phyloP scores from a whole-genome alignment of 768 basidiomycete species.

The Podaxis sp. region DNA sequence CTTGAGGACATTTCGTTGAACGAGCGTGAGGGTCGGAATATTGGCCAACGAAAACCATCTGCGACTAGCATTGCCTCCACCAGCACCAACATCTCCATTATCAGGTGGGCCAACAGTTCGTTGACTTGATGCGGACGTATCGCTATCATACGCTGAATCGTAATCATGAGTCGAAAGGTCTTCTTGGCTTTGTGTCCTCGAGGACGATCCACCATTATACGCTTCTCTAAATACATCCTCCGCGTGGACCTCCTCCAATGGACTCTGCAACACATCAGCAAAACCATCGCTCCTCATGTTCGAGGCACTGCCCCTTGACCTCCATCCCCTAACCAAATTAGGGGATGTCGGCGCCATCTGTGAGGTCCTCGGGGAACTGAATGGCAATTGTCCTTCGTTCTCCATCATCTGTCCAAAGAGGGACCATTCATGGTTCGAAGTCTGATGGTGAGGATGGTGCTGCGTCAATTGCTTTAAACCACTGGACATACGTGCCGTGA shows the following conservation, averaged over 20 bases:
- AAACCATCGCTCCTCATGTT: neutral
- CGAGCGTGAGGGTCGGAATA: conserved; percentile 42
- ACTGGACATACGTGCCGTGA: conserved; percentile 4
- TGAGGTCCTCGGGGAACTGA: conserved; percentile 12
- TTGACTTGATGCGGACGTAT: conserved; percentile 7
- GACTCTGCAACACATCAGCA: neutral
- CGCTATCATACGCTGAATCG: conserved; percentile 12
- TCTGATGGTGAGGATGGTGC: conserved; percentile 15
- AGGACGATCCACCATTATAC: neutral
- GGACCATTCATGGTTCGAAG: conserved; percentile 52
- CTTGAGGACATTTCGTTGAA: conserved; percentile 80
- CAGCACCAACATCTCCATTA: neutral
- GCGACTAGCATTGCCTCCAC: neutral
- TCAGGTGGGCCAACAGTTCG: conserved; percentile 1
- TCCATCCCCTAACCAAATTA: neutral
- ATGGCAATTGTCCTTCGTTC: conserved; percentile 50
- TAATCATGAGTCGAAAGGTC: conserved; percentile 3
- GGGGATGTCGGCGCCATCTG: neutral
- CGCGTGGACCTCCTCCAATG: neutral
- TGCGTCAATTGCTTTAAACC: conserved; percentile 5
- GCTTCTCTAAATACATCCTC: neutral
- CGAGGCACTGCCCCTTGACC: neutral
- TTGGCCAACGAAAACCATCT: conserved; percentile 9
- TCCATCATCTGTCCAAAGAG: conserved; percentile 74
- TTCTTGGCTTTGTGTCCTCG: neutral